Evolutionary conservation across 768 basidiomycete genomes (phyloP), one percentile per base, ranked within the genome.

Genomic region (Tricholoma hemisulphureum): DNA sequence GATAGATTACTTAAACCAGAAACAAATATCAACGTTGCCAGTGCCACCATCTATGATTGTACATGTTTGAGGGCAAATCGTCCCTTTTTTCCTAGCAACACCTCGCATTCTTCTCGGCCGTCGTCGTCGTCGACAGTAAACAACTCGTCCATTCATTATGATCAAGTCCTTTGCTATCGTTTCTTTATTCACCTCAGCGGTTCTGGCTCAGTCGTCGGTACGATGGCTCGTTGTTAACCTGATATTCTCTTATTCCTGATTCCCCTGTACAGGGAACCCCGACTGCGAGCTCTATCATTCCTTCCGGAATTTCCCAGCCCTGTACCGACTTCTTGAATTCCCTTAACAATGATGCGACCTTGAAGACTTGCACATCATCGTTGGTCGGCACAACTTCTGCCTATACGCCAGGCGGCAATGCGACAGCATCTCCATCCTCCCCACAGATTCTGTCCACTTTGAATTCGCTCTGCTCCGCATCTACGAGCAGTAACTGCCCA

Each of bases 351-450:
- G 81, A 96, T 73, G 18, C 76, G 2, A 66, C 58, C 48, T 71
- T 98, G 56, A 58, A 73, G 1, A 63, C 79, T 10, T 97, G 94
- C 81, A 82, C 90, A 20, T 65, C 65, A 0, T 68, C 86, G 10
- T 73, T 97, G 66, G 80, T 85, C 59, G 70, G 75, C 21, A 84
- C 88, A 9, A 84, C 89, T 26, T 62, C 80, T 20, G 69, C 72
- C 37, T 92, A 87, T 55, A 71, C 71, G 7, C 80, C 85, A 2
- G 77, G 80, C 31, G 75, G 76, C 56, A 77, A 70, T 69, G 60
- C 76, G 20, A 68, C 77, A 28, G 66, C 71, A 46, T 58, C 74
- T 29, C 66, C 77, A 6, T 72, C 80, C 56, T 64, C 81, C 41
- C 67, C 81, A 31, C 55, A 73, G 58, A 75, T 93, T 67, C 73